A percentile compares a stretch with the other conserved stretches of the same genome.
Evolutionary conservation across 164 flowering plant genomes (phyloP).

Genomic region (Magnolia changhungtana): DNA sequence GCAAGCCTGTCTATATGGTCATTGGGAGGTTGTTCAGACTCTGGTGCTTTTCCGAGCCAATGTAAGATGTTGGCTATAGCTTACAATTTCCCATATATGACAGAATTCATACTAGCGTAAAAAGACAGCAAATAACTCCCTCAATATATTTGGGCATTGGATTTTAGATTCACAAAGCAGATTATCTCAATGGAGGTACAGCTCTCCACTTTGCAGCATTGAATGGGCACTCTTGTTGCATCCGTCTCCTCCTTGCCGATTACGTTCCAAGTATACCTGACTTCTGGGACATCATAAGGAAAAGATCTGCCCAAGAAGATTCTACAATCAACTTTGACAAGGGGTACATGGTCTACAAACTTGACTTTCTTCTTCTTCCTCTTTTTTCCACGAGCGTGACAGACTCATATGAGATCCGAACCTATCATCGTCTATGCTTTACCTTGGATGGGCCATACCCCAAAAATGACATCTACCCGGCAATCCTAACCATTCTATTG

Average conservation of each 20-base stretch:
- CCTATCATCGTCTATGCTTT: neutral
- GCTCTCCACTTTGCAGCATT: conserved; percentile 94
- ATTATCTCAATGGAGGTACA: conserved; percentile 91
- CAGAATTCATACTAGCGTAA: neutral
- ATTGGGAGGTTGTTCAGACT: conserved; percentile 95
- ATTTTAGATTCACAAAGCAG: conserved; percentile 75
- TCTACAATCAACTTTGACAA: conserved; percentile 45
- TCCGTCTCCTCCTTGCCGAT: conserved; percentile 82
- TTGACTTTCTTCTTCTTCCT: too few relatives aligned
- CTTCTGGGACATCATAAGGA: conserved; percentile 38
- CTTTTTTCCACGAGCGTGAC: neutral
- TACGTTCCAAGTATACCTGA: conserved; percentile 69
- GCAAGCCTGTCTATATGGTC: conserved; percentile 99
- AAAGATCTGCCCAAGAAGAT: conserved; percentile 28
- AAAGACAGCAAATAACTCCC: neutral
- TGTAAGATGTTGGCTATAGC: conserved; percentile 41
- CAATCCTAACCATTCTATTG: neutral
- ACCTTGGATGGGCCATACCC: neutral
- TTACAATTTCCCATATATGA: neutral
- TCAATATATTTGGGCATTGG: conserved; percentile 11
- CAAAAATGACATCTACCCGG: neutral
- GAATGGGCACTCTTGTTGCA: conserved; percentile 87
- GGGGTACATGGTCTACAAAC: conserved; percentile 30
- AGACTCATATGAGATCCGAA: neutral
- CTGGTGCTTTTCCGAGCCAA: conserved; percentile 75